phyloP scores from a whole-genome alignment of 2,329 filamentous ascomycete species.

The Magnaporthiopsis poae region DNA sequence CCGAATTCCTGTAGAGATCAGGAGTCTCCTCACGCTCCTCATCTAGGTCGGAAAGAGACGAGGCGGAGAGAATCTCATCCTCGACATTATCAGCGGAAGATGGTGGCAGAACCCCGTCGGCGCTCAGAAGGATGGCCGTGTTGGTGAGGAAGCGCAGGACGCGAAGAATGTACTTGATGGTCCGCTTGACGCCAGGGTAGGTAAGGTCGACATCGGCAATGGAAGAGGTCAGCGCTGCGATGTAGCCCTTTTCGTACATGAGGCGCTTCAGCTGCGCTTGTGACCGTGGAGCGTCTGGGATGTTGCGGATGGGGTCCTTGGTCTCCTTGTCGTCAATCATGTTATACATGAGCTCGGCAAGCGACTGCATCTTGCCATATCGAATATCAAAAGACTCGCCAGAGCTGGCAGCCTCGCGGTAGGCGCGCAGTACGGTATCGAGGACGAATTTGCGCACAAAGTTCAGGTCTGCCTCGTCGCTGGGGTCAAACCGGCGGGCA shows the following conservation, averaged over 20 bases:
- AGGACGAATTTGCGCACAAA: conserved; percentile 93
- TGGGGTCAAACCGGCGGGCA: conserved; percentile 52
- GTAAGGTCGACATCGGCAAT: conserved; percentile 94
- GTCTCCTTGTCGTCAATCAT: conserved; percentile 79
- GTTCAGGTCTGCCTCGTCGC: conserved; percentile 72
- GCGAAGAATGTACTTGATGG: conserved; percentile 90
- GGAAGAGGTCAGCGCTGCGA: conserved; percentile 76
- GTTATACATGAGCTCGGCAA: conserved; percentile 84
- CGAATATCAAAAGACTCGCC: conserved; percentile 73
- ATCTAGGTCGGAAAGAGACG: conserved; percentile 79
- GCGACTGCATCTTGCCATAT: conserved; percentile 75
- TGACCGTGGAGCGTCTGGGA: conserved; percentile 39
- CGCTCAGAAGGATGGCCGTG: conserved; percentile 76
- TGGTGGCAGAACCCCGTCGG: conserved; percentile 61
- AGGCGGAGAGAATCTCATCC: conserved; percentile 78
- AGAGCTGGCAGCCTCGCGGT: conserved; percentile 74
- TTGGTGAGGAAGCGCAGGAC: conserved; percentile 80
- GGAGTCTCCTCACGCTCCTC: conserved; percentile 88
- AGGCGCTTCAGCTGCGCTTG: conserved; percentile 79
- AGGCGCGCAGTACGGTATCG: conserved; percentile 83
- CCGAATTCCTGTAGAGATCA: conserved; percentile 91
- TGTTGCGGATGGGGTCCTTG: conserved; percentile 39
- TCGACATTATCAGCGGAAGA: conserved; percentile 53
- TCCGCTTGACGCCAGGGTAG: conserved; percentile 83
- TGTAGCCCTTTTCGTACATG: conserved; percentile 98